Conservation (phyloP, 306 rosid genomes). For the Rosa persica region DNA sequence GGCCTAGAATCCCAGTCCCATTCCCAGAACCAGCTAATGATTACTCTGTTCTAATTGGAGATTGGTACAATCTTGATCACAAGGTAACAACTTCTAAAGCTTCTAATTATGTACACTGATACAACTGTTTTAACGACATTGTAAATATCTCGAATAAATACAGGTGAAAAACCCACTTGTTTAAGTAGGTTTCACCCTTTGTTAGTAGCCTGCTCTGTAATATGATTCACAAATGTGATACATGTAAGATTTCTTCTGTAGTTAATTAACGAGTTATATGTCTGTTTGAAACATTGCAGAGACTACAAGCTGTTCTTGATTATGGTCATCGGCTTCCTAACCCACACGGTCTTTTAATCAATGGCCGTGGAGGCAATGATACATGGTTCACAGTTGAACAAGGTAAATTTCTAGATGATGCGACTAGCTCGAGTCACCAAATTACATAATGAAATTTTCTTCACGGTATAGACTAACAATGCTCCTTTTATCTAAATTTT, state of each 20-base stretch:
- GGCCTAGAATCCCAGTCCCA: constrained; percentile 90
- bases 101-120: not conserved
- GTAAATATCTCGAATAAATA: no score
- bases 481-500: not conserved
- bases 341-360: constrained; percentile 69
- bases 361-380: constrained; percentile 63
- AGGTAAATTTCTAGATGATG: constrained; percentile 41
- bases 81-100: constrained; percentile 33
- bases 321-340: constrained; percentile 71
- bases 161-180: no score
- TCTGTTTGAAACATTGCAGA: constrained; percentile 39
- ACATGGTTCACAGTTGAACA: constrained; percentile 62
- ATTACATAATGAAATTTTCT: not conserved
- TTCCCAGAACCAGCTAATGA: constrained; percentile 83
- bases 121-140: not conserved
- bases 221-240: not conserved
- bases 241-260: not conserved
- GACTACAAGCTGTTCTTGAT: constrained; percentile 53
- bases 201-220: no score
- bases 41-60: constrained; percentile 73
- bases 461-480: not conserved
- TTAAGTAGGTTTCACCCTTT: no score
- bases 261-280: not conserved
- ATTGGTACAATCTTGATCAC: constrained; percentile 74
- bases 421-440: not conserved